phyloP scores from a whole-genome alignment of 495 filamentous ascomycete genomes.

The Evansstolkia leycettana region DNA sequence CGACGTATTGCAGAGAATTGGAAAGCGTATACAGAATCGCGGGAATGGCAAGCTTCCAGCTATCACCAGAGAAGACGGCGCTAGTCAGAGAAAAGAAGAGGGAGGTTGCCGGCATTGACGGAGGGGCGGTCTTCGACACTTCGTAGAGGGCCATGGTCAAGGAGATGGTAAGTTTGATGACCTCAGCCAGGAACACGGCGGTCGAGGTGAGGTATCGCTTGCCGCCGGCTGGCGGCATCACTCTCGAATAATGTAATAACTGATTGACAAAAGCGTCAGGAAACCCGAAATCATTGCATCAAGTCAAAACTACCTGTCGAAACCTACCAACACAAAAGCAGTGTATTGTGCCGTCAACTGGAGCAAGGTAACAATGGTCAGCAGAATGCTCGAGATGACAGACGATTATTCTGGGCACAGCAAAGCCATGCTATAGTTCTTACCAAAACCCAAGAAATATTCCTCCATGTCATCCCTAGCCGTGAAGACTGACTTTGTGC shows the following conservation, averaged over 20 bases:
- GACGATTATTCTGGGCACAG: not conserved
- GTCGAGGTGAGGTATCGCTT: slow-evolving; percentile 89
- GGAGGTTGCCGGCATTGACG: slow-evolving; percentile 64
- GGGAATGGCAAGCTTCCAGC: slow-evolving; percentile 91
- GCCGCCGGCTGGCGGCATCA: slow-evolving; percentile 72
- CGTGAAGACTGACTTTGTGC: slow-evolving; percentile 23
- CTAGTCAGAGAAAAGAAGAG: slow-evolving; percentile 68
- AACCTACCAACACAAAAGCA: slow-evolving; percentile 28
- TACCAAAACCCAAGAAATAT: slow-evolving; percentile 69
- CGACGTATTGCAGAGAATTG: slow-evolving; percentile 85
- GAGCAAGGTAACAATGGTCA: slow-evolving; percentile 10
- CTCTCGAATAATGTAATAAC: slow-evolving; percentile 86
- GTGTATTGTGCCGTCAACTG: slow-evolving; percentile 31
- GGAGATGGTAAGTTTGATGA: slow-evolving; percentile 79
- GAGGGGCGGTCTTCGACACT: slow-evolving; percentile 58
- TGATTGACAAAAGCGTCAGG: slow-evolving; percentile 12
- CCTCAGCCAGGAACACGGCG: slow-evolving; percentile 86
- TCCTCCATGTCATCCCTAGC: slow-evolving; percentile 62
- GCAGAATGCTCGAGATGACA: not conserved
- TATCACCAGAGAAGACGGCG: slow-evolving; percentile 80
- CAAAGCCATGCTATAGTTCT: slow-evolving; percentile 4
- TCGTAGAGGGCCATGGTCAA: slow-evolving; percentile 82
- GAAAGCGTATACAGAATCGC: slow-evolving; percentile 81
- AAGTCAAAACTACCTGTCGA: not conserved
- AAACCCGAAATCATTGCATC: too few relatives aligned